Percentiles rank a stretch among this genome's conserved stretches.
Evolutionary conservation across 2,329 filamentous ascomycete genomes (phyloP).

Genomic region (Nemania sp.): DNA sequence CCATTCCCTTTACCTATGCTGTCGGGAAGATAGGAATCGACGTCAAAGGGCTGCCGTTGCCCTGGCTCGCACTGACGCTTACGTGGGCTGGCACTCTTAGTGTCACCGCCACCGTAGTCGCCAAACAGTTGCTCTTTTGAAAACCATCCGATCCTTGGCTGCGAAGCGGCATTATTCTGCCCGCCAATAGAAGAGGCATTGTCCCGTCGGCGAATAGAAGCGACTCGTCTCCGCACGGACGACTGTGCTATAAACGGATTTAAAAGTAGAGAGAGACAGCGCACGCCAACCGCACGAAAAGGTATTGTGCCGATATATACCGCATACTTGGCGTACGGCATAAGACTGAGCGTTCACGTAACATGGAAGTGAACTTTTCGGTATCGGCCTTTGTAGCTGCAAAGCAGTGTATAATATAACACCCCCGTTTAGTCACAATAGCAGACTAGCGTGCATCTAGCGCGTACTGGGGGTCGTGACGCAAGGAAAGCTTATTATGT

Average conservation of each 20-base stretch:
- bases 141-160: background rate
- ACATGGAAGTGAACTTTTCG: background rate
- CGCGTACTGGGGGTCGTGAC: background rate
- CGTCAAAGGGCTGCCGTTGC: background rate
- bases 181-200: too few relatives aligned
- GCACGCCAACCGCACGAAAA: background rate
- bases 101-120: background rate
- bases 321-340: background rate
- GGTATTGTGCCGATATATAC: background rate
- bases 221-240: background rate
- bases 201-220: background rate
- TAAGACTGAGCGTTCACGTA: background rate
- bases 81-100: background rate
- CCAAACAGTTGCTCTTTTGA: background rate
- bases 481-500: slow-evolving; percentile 1
- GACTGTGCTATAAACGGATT: background rate
- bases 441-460: background rate
- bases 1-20: background rate
- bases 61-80: background rate
- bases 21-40: background rate
- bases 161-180: background rate
- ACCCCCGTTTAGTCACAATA: background rate
- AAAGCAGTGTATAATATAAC: background rate
- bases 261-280: background rate
- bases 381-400: background rate